Evolutionary conservation across 805 yeast genomes (phyloP).

Genomic region (Starmerella sirachaensis): DNA sequence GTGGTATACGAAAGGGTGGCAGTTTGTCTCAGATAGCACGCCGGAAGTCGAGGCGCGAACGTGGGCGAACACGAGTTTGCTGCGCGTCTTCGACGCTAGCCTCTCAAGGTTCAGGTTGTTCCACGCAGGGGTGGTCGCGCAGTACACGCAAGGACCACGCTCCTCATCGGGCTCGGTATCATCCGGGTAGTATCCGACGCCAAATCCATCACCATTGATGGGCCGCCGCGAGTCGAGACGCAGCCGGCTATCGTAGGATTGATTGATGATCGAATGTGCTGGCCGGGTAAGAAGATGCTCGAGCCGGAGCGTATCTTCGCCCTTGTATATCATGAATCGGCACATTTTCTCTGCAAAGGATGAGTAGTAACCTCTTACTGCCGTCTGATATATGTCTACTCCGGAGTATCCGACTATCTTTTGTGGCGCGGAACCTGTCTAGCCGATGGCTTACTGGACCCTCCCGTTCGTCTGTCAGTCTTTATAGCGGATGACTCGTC

Average conservation of each 20-base stretch:
- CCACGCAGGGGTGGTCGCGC: slow-evolving; percentile 94
- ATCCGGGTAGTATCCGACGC: slow-evolving; percentile 79
- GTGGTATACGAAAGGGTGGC: slow-evolving; percentile 89
- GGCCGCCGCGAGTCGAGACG: slow-evolving; percentile 83
- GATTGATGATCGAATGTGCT: slow-evolving; percentile 94
- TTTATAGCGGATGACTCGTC: too few species aligned
- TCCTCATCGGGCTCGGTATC: slow-evolving; percentile 41
- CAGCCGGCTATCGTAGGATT: slow-evolving; percentile 80
- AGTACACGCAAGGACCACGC: slow-evolving; percentile 79
- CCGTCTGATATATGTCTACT: too few species aligned
- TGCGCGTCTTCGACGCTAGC: slow-evolving; percentile 76
- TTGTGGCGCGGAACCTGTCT: too few species aligned
- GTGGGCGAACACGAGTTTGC: slow-evolving; percentile 80
- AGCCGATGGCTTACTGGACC: too few species aligned
- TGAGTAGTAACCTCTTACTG: too few species aligned
- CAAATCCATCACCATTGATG: slow-evolving; percentile 96
- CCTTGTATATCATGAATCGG: slow-evolving; percentile 81
- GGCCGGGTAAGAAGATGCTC: slow-evolving; percentile 86
- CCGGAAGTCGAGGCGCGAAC: slow-evolving; percentile 96
- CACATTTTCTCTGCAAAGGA: slow-evolving; percentile 47
- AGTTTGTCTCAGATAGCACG: slow-evolving; percentile 83
- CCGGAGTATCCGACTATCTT: too few species aligned
- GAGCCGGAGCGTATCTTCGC: slow-evolving; percentile 74
- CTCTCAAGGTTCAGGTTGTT: slow-evolving; percentile 82
- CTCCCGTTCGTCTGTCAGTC: too few species aligned